A percentile compares a stretch with the other conserved stretches of the same genome.
Conservation (phyloP, 1,284 basidiomycete genomes). For the Ganoderma sp. region DNA sequence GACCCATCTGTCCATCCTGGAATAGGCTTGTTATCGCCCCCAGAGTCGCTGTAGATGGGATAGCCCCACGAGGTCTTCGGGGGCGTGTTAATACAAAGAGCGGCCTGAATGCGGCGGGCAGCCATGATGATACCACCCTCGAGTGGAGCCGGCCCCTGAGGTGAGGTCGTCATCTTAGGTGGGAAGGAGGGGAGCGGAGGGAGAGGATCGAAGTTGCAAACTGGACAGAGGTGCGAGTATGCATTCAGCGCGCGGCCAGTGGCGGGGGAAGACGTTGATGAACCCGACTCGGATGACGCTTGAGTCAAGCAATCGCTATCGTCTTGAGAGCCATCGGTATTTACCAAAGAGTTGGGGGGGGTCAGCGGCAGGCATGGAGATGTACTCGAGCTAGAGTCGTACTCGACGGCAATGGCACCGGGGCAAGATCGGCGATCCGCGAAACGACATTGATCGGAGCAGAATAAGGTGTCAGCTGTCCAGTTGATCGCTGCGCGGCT, state of each 20-base stretch:
- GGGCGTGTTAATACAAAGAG: constrained; percentile 50
- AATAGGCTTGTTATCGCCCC: constrained; percentile 46
- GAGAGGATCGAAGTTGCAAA: constrained; percentile 62
- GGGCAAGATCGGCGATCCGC: no score
- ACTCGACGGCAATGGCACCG: no score
- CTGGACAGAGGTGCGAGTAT: constrained; percentile 56
- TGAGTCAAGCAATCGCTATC: constrained; percentile 47
- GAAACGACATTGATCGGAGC: constrained; percentile 34
- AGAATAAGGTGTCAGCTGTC: constrained; percentile 70
- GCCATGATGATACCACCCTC: constrained; percentile 72
- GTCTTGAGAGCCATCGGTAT: constrained; percentile 40
- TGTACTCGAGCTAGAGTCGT: constrained; percentile 25
- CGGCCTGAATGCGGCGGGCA: constrained; percentile 56
- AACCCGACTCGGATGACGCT: constrained; percentile 49
- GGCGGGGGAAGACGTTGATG: constrained; percentile 37
- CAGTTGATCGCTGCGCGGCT: constrained; percentile 75
- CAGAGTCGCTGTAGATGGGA: constrained; percentile 30
- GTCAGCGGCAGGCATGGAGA: constrained; percentile 48
- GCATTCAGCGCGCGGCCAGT: constrained; percentile 37
- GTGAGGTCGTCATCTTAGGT: constrained; percentile 38
- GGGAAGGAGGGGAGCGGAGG: constrained; percentile 49
- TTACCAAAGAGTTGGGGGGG: constrained; percentile 40
- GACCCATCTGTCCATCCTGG: constrained; percentile 75
- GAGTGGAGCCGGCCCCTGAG: constrained; percentile 42
- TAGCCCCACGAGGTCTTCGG: constrained; percentile 37